Evolutionary conservation across 768 basidiomycete genomes (phyloP).

Genomic region (Termitomyces sp.): DNA sequence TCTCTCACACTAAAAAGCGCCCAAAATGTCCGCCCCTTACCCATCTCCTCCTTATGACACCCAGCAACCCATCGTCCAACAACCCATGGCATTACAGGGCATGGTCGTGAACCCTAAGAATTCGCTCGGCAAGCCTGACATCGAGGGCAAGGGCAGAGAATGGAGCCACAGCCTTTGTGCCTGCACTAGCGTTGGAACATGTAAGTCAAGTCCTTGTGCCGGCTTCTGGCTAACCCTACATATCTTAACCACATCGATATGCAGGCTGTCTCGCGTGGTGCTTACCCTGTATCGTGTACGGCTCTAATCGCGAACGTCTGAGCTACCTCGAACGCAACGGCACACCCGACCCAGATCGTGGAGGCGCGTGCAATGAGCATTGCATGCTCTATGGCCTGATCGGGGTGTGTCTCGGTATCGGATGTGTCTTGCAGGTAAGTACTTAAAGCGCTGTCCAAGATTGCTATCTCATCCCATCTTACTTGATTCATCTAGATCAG

Average conservation of each 20-base stretch:
- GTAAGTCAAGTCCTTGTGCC: slow-evolving; percentile 16
- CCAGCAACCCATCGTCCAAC: slow-evolving; percentile 2
- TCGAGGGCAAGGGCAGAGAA: slow-evolving; percentile 21
- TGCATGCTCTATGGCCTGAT: slow-evolving; percentile 25
- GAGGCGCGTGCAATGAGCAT: slow-evolving; percentile 24
- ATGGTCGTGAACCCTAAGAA: slow-evolving; percentile 20
- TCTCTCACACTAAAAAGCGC: neutral
- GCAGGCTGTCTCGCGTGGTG: slow-evolving; percentile 28
- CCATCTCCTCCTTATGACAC: no score
- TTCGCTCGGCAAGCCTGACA: slow-evolving; percentile 23
- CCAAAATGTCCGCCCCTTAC: neutral
- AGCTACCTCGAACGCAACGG: slow-evolving; percentile 27
- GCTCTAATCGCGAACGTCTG: slow-evolving; percentile 31
- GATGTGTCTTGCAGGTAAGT: slow-evolving; percentile 31
- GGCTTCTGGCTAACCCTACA: neutral
- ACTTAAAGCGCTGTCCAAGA: no score
- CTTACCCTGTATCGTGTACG: slow-evolving; percentile 37
- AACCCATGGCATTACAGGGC: slow-evolving; percentile 16
- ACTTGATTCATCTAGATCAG: neutral
- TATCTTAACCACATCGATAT: neutral
- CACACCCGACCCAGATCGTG: slow-evolving; percentile 32
- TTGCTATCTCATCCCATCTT: no score
- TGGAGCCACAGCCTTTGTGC: slow-evolving; percentile 25
- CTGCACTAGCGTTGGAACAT: slow-evolving; percentile 18
- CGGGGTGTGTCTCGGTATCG: slow-evolving; percentile 17